Evolutionary conservation across 805 yeast species (phyloP).

Genomic region (Candida sithepensis): DNA sequence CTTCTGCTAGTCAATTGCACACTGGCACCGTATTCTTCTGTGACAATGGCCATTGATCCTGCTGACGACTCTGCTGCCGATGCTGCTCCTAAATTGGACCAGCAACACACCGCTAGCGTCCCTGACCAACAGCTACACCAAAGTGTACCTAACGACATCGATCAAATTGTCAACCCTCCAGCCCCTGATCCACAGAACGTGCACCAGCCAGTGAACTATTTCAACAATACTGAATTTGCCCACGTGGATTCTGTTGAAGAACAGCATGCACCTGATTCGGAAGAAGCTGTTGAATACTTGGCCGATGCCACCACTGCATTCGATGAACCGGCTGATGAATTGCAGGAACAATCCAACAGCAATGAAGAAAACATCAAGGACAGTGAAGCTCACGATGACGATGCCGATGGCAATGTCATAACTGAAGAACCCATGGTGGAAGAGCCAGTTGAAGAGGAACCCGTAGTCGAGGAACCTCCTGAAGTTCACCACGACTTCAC

Average conservation of each 20-base stretch:
- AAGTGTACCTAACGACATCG: too few species aligned
- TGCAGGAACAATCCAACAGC: background rate
- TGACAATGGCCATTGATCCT: too few species aligned
- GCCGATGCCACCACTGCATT: too few species aligned
- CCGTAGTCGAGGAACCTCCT: background rate
- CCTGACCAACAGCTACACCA: too few species aligned
- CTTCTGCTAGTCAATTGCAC: too few species aligned
- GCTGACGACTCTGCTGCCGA: too few species aligned
- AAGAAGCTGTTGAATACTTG: too few species aligned
- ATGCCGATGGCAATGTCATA: background rate
- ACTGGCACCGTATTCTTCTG: too few species aligned
- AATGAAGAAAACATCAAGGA: background rate
- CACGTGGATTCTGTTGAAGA: too few species aligned
- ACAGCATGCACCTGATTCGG: too few species aligned
- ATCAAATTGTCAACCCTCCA: background rate
- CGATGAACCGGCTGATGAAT: background rate
- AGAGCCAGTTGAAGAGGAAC: conserved; percentile 5
- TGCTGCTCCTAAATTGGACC: background rate
- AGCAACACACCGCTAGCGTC: background rate
- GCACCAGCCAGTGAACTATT: too few species aligned
- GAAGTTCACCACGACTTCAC: background rate
- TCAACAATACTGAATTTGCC: background rate
- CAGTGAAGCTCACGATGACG: background rate
- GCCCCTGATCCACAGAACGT: too few species aligned
- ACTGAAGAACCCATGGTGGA: conserved; percentile 1